Conservation (phyloP, 106 monocot species). For the Alisma plantagoaquatica region DNA sequence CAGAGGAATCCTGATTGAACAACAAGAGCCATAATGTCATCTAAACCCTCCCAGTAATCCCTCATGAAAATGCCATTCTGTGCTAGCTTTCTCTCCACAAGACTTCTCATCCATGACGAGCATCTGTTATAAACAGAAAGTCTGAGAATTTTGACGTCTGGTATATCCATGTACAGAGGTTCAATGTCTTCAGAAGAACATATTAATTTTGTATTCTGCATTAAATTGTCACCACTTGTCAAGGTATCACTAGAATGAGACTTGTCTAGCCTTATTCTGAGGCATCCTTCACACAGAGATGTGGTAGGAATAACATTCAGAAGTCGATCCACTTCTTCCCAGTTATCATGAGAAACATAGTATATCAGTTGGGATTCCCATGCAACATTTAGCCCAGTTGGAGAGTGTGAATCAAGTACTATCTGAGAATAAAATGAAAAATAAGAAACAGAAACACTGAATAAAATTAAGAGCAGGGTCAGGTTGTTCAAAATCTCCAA, state of each 20-base stretch:
- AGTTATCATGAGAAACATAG: slow-evolving; percentile 53
- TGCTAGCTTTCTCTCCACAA: slow-evolving; percentile 70
- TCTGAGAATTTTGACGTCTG: slow-evolving; percentile 55
- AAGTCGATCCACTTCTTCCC: slow-evolving; percentile 42
- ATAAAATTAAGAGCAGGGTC: neutral
- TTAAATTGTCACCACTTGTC: slow-evolving; percentile 15
- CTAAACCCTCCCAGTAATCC: slow-evolving; percentile 57
- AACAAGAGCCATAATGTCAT: slow-evolving; percentile 60
- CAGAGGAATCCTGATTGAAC: slow-evolving; percentile 35
- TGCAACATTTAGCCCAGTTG: slow-evolving; percentile 31
- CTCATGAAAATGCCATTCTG: slow-evolving; percentile 73
- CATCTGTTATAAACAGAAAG: slow-evolving; percentile 29
- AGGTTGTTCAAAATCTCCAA: neutral
- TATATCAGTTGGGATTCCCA: slow-evolving; percentile 92
- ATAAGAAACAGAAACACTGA: slow-evolving; percentile 9
- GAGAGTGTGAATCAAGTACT: slow-evolving; percentile 59
- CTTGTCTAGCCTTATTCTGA: slow-evolving; percentile 42
- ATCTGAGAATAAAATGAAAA: too few species aligned
- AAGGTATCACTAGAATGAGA: slow-evolving; percentile 4
- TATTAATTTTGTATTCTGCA: slow-evolving; percentile 13
- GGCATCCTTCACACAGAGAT: slow-evolving; percentile 38
- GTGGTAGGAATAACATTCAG: slow-evolving; percentile 48
- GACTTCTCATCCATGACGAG: slow-evolving; percentile 52
- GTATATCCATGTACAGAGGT: slow-evolving; percentile 49
- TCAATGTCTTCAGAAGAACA: slow-evolving; percentile 51